These are phyloP conservation scores for Ceratobasidium sp. DNA, from an alignment of 1,284 basidiomycete genomes.

Conservation along the genomic window DNA sequence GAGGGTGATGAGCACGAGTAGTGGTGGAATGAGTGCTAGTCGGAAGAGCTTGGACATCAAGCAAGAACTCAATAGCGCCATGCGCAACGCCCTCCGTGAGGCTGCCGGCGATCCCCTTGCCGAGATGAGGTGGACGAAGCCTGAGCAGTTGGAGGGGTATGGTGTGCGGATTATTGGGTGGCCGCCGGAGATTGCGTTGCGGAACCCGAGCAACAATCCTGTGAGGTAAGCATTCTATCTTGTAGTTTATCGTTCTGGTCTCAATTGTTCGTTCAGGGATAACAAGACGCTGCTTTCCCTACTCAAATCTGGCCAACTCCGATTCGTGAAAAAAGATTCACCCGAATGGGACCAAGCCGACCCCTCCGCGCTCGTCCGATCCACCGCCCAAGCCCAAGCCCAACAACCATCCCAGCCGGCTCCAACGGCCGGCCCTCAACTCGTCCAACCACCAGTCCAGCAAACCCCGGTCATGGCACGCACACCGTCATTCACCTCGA, in stretches of 20 bases:
- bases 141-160: conserved; percentile 39
- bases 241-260: neutral
- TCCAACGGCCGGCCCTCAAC: neutral
- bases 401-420: conserved; percentile 10
- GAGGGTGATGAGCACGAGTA: neutral
- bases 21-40: conserved; percentile 7
- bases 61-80: conserved; percentile 33
- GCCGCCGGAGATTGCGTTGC: conserved; percentile 37
- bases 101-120: conserved; percentile 39
- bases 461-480: neutral
- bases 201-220: conserved; percentile 38
- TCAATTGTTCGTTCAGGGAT: neutral
- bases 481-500: conserved; percentile 14
- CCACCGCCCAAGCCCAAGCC: conserved; percentile 33
- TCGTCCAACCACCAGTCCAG: conserved; percentile 21
- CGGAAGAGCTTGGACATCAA: conserved; percentile 38
- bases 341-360: conserved; percentile 28
- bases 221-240: conserved; percentile 13
- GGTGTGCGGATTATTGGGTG: conserved; percentile 40
- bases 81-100: conserved; percentile 37
- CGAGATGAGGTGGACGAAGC: conserved; percentile 41
- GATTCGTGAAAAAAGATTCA: conserved; percentile 34
- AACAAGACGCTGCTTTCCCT: conserved; percentile 25
- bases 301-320: conserved; percentile 25
- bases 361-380: conserved; percentile 8